phyloP scores from a whole-genome alignment of 306 rosid species.

The Pterocarpus santalinus region DNA sequence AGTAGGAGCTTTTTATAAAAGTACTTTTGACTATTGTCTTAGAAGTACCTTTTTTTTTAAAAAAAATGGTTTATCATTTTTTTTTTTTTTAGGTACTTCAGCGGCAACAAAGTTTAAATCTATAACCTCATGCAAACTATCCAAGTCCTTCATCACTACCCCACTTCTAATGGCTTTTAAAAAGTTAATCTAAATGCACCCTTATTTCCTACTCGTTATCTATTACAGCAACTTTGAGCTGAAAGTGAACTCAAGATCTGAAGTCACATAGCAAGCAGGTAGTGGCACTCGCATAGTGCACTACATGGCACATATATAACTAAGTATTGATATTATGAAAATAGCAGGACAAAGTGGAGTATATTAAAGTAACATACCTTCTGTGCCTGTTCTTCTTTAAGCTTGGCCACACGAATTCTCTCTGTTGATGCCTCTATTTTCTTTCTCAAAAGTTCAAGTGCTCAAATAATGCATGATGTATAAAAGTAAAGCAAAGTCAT shows the following conservation, averaged over 20 bases:
- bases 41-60: too few species aligned
- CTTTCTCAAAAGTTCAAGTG: constrained; percentile 89
- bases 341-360: constrained; percentile 17
- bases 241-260: constrained; percentile 28
- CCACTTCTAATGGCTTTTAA: too few species aligned
- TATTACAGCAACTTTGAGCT: constrained; percentile 25
- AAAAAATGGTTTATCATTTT: too few species aligned
- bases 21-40: too few species aligned
- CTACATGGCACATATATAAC: background rate
- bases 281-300: constrained; percentile 13
- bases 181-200: too few species aligned
- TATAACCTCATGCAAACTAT: too few species aligned
- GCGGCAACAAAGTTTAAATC: too few species aligned
- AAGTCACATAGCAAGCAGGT: constrained; percentile 26
- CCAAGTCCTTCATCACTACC: too few species aligned
- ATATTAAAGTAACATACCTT: constrained; percentile 59
- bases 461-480: constrained; percentile 60
- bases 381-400: constrained; percentile 82
- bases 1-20: too few species aligned
- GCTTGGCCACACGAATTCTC: constrained; percentile 76
- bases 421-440: constrained; percentile 86
- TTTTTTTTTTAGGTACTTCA: too few species aligned
- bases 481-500: constrained; percentile 47
- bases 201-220: background rate
- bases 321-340: constrained; percentile 40